Conservation (phyloP, 306 rosid species). For the Trichosanthes truncata region DNA sequence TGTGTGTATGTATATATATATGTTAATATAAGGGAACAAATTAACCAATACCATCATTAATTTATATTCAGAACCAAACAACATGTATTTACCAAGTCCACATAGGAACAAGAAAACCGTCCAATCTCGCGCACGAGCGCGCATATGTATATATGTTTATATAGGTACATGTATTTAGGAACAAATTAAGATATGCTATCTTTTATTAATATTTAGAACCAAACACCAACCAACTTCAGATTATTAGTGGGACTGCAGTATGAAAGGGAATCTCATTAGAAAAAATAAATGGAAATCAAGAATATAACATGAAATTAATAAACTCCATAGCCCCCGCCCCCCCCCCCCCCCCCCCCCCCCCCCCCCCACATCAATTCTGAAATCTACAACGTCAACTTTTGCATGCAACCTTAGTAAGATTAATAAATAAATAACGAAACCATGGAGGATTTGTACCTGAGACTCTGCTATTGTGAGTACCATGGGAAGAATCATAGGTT, state of each 20-base stretch:
- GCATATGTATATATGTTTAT: background rate
- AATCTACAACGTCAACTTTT: background rate
- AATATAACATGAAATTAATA: background rate
- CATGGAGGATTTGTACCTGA: conserved; percentile 48
- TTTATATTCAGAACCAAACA: background rate
- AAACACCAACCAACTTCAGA: background rate
- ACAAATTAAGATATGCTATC: background rate
- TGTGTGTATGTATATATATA: background rate
- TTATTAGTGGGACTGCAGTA: background rate
- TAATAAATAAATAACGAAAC: background rate
- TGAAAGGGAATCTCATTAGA: background rate
- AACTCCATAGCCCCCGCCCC: background rate
- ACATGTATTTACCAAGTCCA: background rate
- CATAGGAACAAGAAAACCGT: background rate
- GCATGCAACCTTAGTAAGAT: background rate
- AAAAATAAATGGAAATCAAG: background rate
- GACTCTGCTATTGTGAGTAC: conserved; percentile 97
- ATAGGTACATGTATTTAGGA: background rate
- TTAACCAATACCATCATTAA: background rate
- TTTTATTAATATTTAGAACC: background rate
- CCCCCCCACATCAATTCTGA: background rate
- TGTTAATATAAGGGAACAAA: background rate
- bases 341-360: no score
- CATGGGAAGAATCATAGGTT: conserved; percentile 98
- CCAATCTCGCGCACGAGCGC: no score